Percentiles rank a stretch among this genome's conserved stretches.
Conservation (phyloP, 2,329 filamentous ascomycete genomes). For the Botryosphaeria agaves region DNA sequence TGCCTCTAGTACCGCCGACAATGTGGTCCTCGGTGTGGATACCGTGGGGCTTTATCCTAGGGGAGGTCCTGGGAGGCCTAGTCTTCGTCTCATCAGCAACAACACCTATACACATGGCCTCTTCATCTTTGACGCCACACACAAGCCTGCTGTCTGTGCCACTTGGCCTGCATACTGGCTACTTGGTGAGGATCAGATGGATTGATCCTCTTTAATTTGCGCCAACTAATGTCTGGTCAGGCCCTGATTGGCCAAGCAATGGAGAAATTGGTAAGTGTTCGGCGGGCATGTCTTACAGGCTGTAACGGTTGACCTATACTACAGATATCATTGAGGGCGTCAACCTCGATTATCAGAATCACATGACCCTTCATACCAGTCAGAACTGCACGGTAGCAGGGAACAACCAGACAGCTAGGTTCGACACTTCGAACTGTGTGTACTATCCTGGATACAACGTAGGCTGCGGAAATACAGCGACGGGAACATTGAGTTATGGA, state of each 20-base stretch:
- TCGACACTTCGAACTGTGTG: conserved; percentile 12
- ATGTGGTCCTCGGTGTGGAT: conserved; percentile 17
- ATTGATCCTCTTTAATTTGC: conserved; percentile 13
- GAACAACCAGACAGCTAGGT: conserved; percentile 11
- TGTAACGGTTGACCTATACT: too few species aligned
- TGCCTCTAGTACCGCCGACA: conserved; percentile 6
- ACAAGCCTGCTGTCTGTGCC: conserved; percentile 20
- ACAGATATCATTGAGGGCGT: conserved; percentile 19
- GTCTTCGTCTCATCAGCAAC: conserved; percentile 17
- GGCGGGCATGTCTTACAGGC: too few species aligned
- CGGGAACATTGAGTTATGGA: conserved; percentile 13
- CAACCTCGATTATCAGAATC: conserved; percentile 11
- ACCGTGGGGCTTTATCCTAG: conserved; percentile 23
- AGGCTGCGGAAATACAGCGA: conserved; percentile 13
- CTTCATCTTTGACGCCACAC: conserved; percentile 19
- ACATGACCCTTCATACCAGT: conserved; percentile 14
- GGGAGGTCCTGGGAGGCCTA: conserved; percentile 14
- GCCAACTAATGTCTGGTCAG: too few species aligned
- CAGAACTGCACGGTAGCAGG: conserved; percentile 14
- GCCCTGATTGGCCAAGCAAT: conserved; percentile 25
- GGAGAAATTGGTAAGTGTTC: conserved; percentile 16
- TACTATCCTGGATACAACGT: conserved; percentile 6
- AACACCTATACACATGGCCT: conserved; percentile 20
- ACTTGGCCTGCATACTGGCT: conserved; percentile 26
- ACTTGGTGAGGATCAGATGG: conserved; percentile 9